Conservation (phyloP, 1,284 basidiomycete genomes). For the Trametes pubescens region DNA sequence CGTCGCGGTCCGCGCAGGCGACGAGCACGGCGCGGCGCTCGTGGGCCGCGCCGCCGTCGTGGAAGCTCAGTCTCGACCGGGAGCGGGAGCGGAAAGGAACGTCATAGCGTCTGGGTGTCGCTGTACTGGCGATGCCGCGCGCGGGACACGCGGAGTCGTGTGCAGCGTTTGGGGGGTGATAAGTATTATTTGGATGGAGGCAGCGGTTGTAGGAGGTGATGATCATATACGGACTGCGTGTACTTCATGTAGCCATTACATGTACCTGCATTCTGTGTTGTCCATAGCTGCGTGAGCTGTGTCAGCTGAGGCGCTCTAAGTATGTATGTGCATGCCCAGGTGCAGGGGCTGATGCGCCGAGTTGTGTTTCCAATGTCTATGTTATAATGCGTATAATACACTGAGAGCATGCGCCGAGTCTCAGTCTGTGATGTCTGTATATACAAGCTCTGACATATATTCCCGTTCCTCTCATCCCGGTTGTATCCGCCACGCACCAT, state of each 20-base stretch:
- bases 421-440: too few relatives aligned
- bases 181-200: not conserved
- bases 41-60: slow-evolving; percentile 33
- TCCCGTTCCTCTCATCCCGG: too few relatives aligned
- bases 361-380: too few relatives aligned
- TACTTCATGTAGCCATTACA: slow-evolving; percentile 6
- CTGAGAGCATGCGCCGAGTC: too few relatives aligned
- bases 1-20: slow-evolving; percentile 3
- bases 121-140: not conserved
- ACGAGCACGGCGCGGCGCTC: slow-evolving; percentile 11
- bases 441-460: too few relatives aligned
- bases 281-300: too few relatives aligned
- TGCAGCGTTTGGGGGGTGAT: not conserved
- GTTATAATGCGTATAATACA: not conserved
- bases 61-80: slow-evolving; percentile 26
- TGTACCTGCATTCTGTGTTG: not conserved
- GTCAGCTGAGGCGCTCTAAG: too few relatives aligned
- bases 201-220: not conserved
- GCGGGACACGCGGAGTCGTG: slow-evolving; percentile 16
- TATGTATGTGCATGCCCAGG: too few relatives aligned
- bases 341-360: too few relatives aligned
- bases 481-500: too few relatives aligned
- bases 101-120: not conserved
- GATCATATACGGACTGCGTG: slow-evolving; percentile 5
- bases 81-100: not conserved